phyloP scores from a whole-genome alignment of 768 basidiomycete species.

The Mycena olivaceomarginata region DNA sequence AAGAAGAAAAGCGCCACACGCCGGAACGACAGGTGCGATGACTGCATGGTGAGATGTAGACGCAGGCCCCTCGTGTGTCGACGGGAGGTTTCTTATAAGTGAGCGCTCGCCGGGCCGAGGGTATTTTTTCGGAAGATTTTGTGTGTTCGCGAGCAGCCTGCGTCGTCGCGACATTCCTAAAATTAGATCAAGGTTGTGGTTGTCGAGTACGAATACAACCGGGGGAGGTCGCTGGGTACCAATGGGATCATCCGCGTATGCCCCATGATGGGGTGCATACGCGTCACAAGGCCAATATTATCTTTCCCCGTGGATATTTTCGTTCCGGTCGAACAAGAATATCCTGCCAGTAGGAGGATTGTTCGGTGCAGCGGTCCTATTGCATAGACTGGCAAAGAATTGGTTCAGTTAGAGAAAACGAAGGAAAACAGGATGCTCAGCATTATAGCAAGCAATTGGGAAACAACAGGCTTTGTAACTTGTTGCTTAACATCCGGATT shows the following conservation, averaged over 20 bases:
- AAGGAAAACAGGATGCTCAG: too few relatives aligned
- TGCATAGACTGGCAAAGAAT: too few relatives aligned
- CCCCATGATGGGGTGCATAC: background rate
- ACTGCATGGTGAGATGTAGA: slow-evolving; percentile 13
- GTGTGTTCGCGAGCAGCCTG: background rate
- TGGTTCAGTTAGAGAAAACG: too few relatives aligned
- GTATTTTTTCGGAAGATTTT: slow-evolving; percentile 16
- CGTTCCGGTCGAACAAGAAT: background rate
- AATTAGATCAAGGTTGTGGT: background rate
- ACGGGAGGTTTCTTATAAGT: background rate
- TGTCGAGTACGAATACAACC: background rate
- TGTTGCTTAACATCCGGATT: too few relatives aligned
- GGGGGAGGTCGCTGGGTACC: background rate
- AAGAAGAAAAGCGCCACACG: slow-evolving; percentile 16
- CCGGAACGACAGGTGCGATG: slow-evolving; percentile 7
- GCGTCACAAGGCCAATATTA: background rate
- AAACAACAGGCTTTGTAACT: too few relatives aligned
- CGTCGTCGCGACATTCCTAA: background rate
- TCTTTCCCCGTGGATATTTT: background rate
- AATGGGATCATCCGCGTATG: background rate
- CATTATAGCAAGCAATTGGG: too few relatives aligned
- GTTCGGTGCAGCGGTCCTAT: background rate
- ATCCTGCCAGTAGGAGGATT: background rate
- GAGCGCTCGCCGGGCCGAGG: slow-evolving; percentile 12
- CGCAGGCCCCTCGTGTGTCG: background rate